Evolutionary conservation across 2,329 filamentous ascomycete species (phyloP).

Genomic region (Lasiodiplodia citricola): DNA sequence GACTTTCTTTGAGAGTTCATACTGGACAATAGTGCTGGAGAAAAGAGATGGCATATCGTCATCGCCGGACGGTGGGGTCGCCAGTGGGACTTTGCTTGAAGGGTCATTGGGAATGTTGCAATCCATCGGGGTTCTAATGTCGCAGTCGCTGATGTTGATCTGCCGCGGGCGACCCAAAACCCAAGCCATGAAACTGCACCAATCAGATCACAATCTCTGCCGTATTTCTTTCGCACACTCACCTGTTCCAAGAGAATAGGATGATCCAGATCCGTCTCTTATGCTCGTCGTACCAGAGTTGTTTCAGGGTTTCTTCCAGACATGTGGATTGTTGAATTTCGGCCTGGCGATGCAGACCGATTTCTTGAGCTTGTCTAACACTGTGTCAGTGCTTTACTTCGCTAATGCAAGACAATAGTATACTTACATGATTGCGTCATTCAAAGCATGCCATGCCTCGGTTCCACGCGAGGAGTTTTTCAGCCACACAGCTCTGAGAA

Average conservation of each 20-base stretch:
- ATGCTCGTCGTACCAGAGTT: conserved; percentile 11
- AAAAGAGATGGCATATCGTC: not conserved
- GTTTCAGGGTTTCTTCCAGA: not conserved
- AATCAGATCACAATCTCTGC: not conserved
- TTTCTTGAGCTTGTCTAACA: conserved; percentile 2
- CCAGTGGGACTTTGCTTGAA: conserved; percentile 1
- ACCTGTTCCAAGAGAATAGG: conserved; percentile 16
- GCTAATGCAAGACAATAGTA: no score
- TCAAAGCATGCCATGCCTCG: conserved; percentile 8
- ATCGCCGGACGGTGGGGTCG: not conserved
- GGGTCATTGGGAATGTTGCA: conserved; percentile 9
- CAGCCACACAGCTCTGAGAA: conserved; percentile 12
- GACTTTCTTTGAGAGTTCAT: conserved; percentile 6
- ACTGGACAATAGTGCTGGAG: not conserved
- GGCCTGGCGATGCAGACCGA: conserved; percentile 12
- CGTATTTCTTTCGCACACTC: not conserved
- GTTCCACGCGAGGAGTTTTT: conserved; percentile 11
- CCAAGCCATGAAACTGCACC: conserved; percentile 6
- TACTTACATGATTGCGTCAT: not conserved
- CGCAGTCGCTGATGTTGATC: conserved; percentile 11
- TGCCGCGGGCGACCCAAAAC: not conserved
- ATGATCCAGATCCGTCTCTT: conserved; percentile 11
- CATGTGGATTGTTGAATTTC: conserved; percentile 1
- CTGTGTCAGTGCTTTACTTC: not conserved
- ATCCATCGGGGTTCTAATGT: conserved; percentile 11